Evolutionary conservation across 225 moss, liverwort and hornwort genomes (phyloP).

Genomic region (Physcomitrellopsis africana): DNA sequence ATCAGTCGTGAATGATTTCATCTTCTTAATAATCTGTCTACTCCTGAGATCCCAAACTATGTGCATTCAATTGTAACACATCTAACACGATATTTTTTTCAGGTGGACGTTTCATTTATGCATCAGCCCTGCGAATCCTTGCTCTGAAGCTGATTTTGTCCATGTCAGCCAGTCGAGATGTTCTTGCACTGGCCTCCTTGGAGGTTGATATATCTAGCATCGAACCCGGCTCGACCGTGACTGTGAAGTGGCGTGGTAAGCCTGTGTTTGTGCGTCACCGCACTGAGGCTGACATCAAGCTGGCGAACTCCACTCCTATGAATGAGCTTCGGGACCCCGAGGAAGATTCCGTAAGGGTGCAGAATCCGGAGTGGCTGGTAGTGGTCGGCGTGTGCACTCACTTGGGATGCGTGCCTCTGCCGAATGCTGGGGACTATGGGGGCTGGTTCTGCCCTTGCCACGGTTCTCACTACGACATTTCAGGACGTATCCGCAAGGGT

Average conservation of each 20-base stretch:
- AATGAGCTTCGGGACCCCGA: constrained; percentile 58
- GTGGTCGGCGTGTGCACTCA: constrained; percentile 64
- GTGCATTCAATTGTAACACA: neutral
- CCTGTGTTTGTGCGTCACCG: constrained; percentile 60
- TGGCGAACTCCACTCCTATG: constrained; percentile 51
- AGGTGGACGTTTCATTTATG: constrained; percentile 58
- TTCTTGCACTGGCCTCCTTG: constrained; percentile 46
- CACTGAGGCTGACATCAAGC: constrained; percentile 49
- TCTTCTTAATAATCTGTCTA: neutral
- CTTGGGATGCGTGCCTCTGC: constrained; percentile 59
- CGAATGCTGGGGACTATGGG: constrained; percentile 54
- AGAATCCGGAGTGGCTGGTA: constrained; percentile 57
- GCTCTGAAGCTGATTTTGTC: constrained; percentile 56
- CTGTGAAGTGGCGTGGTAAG: constrained; percentile 65
- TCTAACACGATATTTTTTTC: neutral
- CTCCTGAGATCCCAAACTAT: neutral
- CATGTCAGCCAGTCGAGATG: constrained; percentile 59
- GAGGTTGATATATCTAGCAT: constrained; percentile 56
- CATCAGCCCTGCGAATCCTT: constrained; percentile 47
- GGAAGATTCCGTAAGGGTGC: constrained; percentile 45
- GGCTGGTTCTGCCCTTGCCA: constrained; percentile 69
- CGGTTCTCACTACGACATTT: constrained; percentile 60
- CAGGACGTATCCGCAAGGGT: constrained; percentile 51
- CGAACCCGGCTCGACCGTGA: constrained; percentile 48
- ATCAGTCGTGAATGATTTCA: neutral